These are phyloP conservation scores for Solanum hybrid DNA, from an alignment of 305 asterid species.

Conservation along the genomic window DNA sequence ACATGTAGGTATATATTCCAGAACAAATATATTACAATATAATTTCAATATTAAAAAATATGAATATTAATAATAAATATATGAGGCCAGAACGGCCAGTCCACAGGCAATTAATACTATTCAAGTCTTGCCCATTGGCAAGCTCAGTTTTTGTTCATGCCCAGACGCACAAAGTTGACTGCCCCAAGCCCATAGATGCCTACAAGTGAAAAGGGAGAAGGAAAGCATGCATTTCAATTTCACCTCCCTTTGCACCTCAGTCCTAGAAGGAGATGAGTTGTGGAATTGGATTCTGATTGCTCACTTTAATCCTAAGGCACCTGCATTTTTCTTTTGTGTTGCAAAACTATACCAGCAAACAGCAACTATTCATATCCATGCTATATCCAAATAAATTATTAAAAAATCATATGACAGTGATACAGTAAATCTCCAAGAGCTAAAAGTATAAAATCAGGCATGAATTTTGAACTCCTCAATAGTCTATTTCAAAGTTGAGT, in stretches of 20 bases:
- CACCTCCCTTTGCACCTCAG: background rate
- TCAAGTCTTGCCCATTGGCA: background rate
- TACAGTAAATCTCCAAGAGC: background rate
- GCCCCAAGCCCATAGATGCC: background rate
- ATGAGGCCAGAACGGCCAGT: background rate
- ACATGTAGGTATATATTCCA: background rate
- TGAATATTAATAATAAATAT: background rate
- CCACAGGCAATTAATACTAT: background rate
- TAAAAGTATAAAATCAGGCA: background rate
- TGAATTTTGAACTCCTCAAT: background rate
- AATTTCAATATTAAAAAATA: background rate
- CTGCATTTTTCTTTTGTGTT: background rate
- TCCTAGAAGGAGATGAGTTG: background rate
- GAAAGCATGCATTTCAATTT: background rate
- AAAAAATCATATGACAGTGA: background rate
- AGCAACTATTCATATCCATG: background rate
- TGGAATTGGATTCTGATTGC: background rate
- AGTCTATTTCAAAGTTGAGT: background rate
- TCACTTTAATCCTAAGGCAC: background rate
- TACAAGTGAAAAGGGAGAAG: background rate
- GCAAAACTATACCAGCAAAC: background rate
- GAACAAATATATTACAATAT: background rate
- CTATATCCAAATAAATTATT: background rate
- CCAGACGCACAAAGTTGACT: background rate
- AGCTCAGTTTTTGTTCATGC: background rate